Percentiles rank a stretch among this genome's conserved stretches.
Conservation (phyloP, 2,329 filamentous ascomycete genomes). For the Annulohypoxylon truncatum region DNA sequence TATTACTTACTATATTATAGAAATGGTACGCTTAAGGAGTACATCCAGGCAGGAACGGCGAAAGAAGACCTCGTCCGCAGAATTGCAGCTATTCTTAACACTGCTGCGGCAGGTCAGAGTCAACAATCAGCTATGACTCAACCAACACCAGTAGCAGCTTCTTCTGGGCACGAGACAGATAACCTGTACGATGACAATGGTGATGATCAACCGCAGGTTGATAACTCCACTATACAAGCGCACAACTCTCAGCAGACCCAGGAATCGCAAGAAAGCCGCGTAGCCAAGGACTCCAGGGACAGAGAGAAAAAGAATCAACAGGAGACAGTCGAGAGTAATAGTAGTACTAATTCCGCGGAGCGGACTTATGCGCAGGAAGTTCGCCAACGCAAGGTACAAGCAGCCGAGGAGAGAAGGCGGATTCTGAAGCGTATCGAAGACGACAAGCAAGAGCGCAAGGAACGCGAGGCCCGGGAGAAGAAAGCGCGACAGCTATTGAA, state of each 20-base stretch:
- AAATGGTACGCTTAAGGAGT: constrained; percentile 81
- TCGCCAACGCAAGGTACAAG: constrained; percentile 73
- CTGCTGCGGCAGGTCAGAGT: constrained; percentile 27
- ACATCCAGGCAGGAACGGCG: constrained; percentile 72
- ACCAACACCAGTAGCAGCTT: constrained; percentile 11
- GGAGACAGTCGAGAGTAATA: constrained; percentile 54
- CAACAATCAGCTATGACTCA: constrained; percentile 29
- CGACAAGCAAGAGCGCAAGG: constrained; percentile 76
- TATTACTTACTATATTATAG: constrained; percentile 51
- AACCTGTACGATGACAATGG: constrained; percentile 37
- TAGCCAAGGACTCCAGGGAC: constrained; percentile 62
- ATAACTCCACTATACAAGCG: constrained; percentile 9
- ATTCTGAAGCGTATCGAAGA: constrained; percentile 81
- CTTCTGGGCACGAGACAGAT: constrained; percentile 13
- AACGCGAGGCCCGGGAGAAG: constrained; percentile 62
- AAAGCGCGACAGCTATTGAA: constrained; percentile 50
- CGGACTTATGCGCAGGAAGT: constrained; percentile 65
- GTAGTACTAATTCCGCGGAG: constrained; percentile 47
- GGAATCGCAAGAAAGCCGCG: constrained; percentile 53
- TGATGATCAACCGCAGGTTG: neutral
- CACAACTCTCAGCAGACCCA: constrained; percentile 28
- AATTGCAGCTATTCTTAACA: constrained; percentile 58
- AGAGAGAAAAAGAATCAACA: constrained; percentile 52
- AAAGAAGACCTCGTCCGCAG: constrained; percentile 75
- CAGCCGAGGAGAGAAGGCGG: constrained; percentile 74